Evolutionary conservation across 768 basidiomycete genomes (phyloP), one percentile per base, ranked within the genome.

Genomic region (Scleroderma bovista): DNA sequence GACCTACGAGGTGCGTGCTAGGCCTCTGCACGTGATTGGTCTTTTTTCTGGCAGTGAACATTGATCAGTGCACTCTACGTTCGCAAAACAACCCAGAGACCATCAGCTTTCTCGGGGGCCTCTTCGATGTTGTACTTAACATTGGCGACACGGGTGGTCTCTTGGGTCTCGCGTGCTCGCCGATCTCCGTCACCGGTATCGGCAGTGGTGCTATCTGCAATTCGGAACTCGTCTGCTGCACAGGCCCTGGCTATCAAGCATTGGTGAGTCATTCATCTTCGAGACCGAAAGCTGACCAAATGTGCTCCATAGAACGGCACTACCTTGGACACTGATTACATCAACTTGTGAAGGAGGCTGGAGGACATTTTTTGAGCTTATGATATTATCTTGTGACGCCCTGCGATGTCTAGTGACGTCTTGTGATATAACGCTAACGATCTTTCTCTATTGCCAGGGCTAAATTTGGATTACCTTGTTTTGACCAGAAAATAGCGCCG

Each of bases 141-240:
- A n/a, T n/a, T n/a, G n/a, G n/a, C n/a, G n/a, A n/a, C n/a, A n/a
- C n/a, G n/a, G n/a, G n/a, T n/a, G n/a, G n/a, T n/a, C n/a, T n/a
- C n/a, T n/a, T n/a, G 50, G 53, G 15, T 29, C 20, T 46, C 44
- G 17, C 12, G 24, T 54, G 53, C 45, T 41, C n/a, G 23, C 53
- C 45, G 16, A 44, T 54, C 41, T 8, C 31, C 5, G 50, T 40
- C 9, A 9, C 46, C 22, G 50, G 50, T 13, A n/a, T 24, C 11
- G 50, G 38, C n/a, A 4, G 19, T 3, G 50, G 50, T 20, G 37
- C 50, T 6, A 41, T 0, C 23, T 52, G 51, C n/a, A 17, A 17
- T 11, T 49, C 51, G 31, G 15, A 53, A 34, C 42, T 50, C 4
- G 50, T 53, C 23, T 53, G 52, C 31, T 53, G 52, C 39, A n/a